Evolutionary conservation across 148 eudicot genomes (phyloP), one percentile per base, ranked within the genome.

Genomic region (Spergularia bocconei): DNA sequence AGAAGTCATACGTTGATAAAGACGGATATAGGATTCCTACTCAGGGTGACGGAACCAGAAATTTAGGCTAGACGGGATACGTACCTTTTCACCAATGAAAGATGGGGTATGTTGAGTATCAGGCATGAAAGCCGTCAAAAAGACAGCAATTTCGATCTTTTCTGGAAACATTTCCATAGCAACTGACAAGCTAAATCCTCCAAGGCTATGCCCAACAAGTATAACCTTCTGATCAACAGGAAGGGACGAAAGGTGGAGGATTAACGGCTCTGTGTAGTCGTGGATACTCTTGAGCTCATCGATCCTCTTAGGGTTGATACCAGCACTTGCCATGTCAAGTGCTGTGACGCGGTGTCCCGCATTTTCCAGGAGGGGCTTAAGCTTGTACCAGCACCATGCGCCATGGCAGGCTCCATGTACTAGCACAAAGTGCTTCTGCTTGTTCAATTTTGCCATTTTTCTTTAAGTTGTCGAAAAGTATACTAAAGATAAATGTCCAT

Each of bases 341-440:
- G 80, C 72, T 0, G 83, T 85, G 57, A 77, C 85, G 1, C 77
- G 76, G 56, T 85, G 78, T 7, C 85, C 85, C 0, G 69, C 54
- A 0, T 11, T 60, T 70, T 85, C 71, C 0, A 85, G 60, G 19
- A 74, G 47, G 11, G 83, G 75, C 62, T 77, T 77, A 6, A 85
- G 61, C 76, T 82, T 85, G 81, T 13, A 85, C 87, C 87, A 85
- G 36, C 83, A 82, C 87, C 87, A 85, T 48, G 85, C 83, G 12
- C 85, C 87, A 47, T 82, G 85, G 47, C 75, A 65, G 11, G 79
- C 44, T 0, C 87, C 87, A 71, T 85, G 87, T 4, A 85, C 77
- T 60, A 85, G 65, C 51, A 85, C 85, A 65, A 79, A 79, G 59
- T 85, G 85, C 47, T 74, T 73, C 56, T 69, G 54, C 17, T 16